phyloP scores from a whole-genome alignment of 78 protist species.

The Speleostelium caveatum region DNA sequence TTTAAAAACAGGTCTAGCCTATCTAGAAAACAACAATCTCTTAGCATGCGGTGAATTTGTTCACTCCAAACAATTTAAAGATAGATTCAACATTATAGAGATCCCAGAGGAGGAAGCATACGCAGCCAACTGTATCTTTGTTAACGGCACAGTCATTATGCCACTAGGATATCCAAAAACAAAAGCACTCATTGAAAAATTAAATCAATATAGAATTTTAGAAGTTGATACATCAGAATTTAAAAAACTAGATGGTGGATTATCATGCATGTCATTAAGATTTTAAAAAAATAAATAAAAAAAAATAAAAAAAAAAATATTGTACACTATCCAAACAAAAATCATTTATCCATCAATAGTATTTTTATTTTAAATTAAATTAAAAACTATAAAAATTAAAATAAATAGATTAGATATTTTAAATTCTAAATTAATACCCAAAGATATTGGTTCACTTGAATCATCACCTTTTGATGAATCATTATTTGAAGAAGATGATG shows the following conservation, averaged over 20 bases:
- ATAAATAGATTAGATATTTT: no score
- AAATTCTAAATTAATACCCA: no score
- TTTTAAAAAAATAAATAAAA: no score
- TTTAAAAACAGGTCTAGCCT: slow-evolving; percentile 17
- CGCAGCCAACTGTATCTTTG: slow-evolving; percentile 10
- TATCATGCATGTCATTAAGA: no score
- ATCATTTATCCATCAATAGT: no score
- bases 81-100: not conserved
- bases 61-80: not conserved
- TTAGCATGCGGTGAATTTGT: slow-evolving; percentile 14
- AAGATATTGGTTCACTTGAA: no score
- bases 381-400: no score
- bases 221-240: slow-evolving; percentile 4
- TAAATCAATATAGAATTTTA: not conserved
- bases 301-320: no score
- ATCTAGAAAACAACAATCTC: slow-evolving; percentile 14
- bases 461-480: no score
- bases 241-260: slow-evolving; percentile 46
- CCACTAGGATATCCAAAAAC: slow-evolving; percentile 4
- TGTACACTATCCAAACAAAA: no score
- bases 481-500: no score
- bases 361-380: no score
- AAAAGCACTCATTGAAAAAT: not conserved
- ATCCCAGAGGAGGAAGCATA: not conserved
- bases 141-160: not conserved